Evolutionary conservation across 1,284 basidiomycete genomes (phyloP).

Genomic region (Apiotrichum brassicae): DNA sequence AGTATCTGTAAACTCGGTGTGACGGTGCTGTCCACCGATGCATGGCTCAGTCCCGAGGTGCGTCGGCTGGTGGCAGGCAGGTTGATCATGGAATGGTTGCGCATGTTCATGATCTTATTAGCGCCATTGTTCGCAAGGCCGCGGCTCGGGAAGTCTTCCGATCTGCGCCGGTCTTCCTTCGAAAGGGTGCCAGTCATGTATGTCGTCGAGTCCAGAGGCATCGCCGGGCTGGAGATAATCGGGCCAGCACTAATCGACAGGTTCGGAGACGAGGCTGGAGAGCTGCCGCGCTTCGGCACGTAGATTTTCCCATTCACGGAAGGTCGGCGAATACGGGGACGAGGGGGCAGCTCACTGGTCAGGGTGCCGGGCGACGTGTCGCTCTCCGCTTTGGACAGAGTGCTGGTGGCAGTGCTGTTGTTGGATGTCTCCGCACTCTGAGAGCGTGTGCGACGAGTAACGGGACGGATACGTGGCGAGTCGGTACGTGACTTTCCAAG

Average conservation of each 20-base stretch:
- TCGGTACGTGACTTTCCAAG: slow-evolving; percentile 6
- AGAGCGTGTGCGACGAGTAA: slow-evolving; percentile 4
- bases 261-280: slow-evolving; percentile 18
- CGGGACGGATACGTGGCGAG: slow-evolving; percentile 9
- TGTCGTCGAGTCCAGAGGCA: not conserved
- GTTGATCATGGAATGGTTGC: slow-evolving; percentile 34
- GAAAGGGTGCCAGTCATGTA: not conserved
- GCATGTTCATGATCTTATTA: slow-evolving; percentile 20
- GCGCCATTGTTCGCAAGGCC: not conserved
- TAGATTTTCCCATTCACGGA: slow-evolving; percentile 32
- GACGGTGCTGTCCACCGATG: slow-evolving; percentile 32
- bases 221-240: not conserved
- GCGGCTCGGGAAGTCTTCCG: slow-evolving; percentile 22
- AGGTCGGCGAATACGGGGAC: slow-evolving; percentile 13
- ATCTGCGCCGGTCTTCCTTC: slow-evolving; percentile 27
- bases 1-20: slow-evolving; percentile 65
- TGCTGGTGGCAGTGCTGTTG: slow-evolving; percentile 14
- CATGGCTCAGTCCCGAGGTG: slow-evolving; percentile 20
- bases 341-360: slow-evolving; percentile 11
- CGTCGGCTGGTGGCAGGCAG: slow-evolving; percentile 17
- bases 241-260: not conserved
- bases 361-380: slow-evolving; percentile 1
- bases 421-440: slow-evolving; percentile 25
- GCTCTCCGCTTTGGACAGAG: slow-evolving; percentile 27
- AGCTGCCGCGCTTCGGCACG: slow-evolving; percentile 32